Base-by-base conservation (phyloP, 2,329 filamentous ascomycete species). In the Penicillium italicum region DNA sequence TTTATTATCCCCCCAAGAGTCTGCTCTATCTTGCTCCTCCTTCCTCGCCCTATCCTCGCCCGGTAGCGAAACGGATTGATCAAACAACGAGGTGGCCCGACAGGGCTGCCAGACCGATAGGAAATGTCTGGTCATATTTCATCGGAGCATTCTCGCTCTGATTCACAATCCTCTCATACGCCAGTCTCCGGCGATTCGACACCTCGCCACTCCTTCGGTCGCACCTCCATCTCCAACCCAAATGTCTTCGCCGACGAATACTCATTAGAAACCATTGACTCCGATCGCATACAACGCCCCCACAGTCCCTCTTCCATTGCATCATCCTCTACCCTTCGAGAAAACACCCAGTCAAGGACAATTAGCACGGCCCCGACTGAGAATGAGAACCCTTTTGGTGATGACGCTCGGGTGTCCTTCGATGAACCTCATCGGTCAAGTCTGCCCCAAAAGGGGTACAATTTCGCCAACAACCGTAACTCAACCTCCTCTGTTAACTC, bases 201-300 rank as follows among this genome's bases (percentile, higher is more conserved):
- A 58, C 60, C 63, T 66, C 65, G 63, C 47, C 63, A 63, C 16
- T 70, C 70, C 40, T 66, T 69, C 53, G 60, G 62, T 68, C 68
- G 63, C 58, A 69, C 64, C 33, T 69, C 70, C 49, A 66, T 63
- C 41, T 68, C 71, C 40, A 74, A 76, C 58, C 71, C 73, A 44
- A 74, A 79, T 64, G 71, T 80, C 36, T 80, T 80, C 64, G 77
- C 77, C 57, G 77, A 80, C 62, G 76, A 79, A 40, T 78, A 76
- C 62, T 77, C 76, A 9, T 62, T 79, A 61, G 75, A 79, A 58
- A 68, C 72, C 12, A 66, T 76, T 46, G 69, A 77, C 55, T 54
- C 67, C 52, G 67, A 70, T 61, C 65, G 65, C 50, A 64, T 70
- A 48, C 66, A 69, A 45, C 65, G 66, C 34, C 66, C 65, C 33